Evolutionary conservation across 1,284 basidiomycete species (phyloP).

Genomic region (Hemileia vastatrix): DNA sequence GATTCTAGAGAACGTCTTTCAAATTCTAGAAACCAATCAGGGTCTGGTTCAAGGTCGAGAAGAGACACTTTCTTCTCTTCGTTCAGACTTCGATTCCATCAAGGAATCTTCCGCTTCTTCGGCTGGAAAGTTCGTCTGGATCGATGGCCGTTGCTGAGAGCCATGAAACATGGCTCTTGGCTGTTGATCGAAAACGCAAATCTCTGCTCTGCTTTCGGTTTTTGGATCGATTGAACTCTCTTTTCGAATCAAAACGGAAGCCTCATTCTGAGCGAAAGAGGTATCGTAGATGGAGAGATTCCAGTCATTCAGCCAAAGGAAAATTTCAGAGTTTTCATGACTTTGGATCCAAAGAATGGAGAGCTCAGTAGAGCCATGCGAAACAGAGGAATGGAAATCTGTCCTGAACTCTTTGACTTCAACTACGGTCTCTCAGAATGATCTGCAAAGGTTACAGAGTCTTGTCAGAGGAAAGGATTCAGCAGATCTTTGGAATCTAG

Average conservation of each 20-base stretch:
- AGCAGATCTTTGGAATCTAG: background rate
- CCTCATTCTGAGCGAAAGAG: constrained; percentile 78
- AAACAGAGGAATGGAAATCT: constrained; percentile 86
- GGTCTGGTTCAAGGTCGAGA: background rate
- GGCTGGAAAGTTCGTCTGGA: constrained; percentile 75
- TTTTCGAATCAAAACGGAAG: constrained; percentile 81
- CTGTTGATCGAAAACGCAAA: constrained; percentile 87
- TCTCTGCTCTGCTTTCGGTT: constrained; percentile 87
- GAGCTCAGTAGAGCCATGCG: constrained; percentile 97
- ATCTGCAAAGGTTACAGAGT: constrained; percentile 24
- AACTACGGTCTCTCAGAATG: constrained; percentile 2
- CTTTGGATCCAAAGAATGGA: constrained; percentile 76
- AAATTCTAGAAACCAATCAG: background rate
- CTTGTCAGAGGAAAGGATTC: background rate
- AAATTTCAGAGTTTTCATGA: constrained; percentile 88
- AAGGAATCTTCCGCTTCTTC: too few species aligned
- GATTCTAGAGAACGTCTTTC: background rate
- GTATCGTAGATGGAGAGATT: constrained; percentile 65
- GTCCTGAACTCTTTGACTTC: constrained; percentile 30
- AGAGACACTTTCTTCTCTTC: background rate
- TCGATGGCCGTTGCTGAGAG: constrained; percentile 88
- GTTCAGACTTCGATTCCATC: background rate
- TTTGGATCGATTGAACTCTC: constrained; percentile 88
- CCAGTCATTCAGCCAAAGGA: constrained; percentile 71
- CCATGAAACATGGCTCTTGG: constrained; percentile 81